These are phyloP conservation scores for Raffaelea arxii DNA, from an alignment of 2,329 filamentous ascomycete species.

Conservation along the genomic window DNA sequence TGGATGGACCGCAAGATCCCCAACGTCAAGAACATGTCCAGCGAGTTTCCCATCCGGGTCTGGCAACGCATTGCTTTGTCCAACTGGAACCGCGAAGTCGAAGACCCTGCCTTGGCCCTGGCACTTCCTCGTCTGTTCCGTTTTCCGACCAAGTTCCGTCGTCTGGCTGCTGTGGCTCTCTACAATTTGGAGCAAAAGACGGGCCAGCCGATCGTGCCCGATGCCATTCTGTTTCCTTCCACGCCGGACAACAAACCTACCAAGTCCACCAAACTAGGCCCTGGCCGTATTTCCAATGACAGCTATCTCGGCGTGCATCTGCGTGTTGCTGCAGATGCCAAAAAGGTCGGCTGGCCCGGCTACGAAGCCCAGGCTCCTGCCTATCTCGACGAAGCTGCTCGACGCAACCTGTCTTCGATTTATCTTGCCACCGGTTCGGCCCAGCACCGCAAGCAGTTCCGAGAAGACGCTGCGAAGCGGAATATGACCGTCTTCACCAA, in stretches of 20 bases:
- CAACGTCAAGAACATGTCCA: conserved; percentile 3
- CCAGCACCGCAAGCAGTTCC: conserved; percentile 19
- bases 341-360: conserved; percentile 21
- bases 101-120: conserved; percentile 1
- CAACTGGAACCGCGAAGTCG: conserved; percentile 12
- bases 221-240: background rate
- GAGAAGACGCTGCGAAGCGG: conserved; percentile 16
- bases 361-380: conserved; percentile 25
- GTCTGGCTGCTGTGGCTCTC: conserved; percentile 21
- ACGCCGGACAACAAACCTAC: background rate
- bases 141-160: background rate
- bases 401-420: conserved; percentile 19
- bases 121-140: conserved; percentile 4
- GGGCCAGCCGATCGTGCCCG: conserved; percentile 17
- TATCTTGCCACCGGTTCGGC: conserved; percentile 27
- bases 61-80: conserved; percentile 15
- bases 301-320: conserved; percentile 29
- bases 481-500: conserved; percentile 24
- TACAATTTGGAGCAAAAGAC: conserved; percentile 18
- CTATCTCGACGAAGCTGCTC: conserved; percentile 24
- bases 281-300: conserved; percentile 14
- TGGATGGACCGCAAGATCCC: conserved; percentile 3
- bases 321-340: conserved; percentile 24
- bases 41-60: conserved; percentile 10
- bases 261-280: conserved; percentile 2